Percentiles rank a stretch among this genome's conserved stretches.
Evolutionary conservation across 2,329 filamentous ascomycete species (phyloP).

Genomic region (Pseudocercospora pini-densiflorae): DNA sequence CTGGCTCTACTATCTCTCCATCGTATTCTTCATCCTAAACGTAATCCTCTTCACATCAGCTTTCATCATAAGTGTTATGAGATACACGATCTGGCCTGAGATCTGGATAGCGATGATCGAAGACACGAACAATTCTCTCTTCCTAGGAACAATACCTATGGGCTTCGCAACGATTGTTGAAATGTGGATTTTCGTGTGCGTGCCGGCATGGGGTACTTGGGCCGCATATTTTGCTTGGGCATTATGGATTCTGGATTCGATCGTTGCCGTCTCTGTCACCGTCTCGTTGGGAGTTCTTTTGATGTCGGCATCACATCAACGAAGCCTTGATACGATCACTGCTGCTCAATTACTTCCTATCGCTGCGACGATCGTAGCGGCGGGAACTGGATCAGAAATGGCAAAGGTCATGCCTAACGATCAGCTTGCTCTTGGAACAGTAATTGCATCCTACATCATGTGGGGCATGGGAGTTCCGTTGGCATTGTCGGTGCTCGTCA

Average conservation of each 20-base stretch:
- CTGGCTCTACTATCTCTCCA: slow-evolving; percentile 64
- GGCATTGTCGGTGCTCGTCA: slow-evolving; percentile 65
- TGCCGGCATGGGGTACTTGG: slow-evolving; percentile 46
- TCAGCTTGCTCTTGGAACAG: slow-evolving; percentile 62
- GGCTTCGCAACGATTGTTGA: slow-evolving; percentile 38
- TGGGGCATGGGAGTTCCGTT: slow-evolving; percentile 69
- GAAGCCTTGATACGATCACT: slow-evolving; percentile 61
- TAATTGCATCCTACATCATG: slow-evolving; percentile 69
- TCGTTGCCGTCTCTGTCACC: slow-evolving; percentile 46
- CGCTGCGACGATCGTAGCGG: slow-evolving; percentile 67
- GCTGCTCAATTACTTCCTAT: slow-evolving; percentile 69
- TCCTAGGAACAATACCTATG: slow-evolving; percentile 56
- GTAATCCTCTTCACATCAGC: slow-evolving; percentile 52
- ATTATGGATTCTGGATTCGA: slow-evolving; percentile 55
- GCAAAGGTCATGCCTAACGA: slow-evolving; percentile 61
- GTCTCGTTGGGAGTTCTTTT: slow-evolving; percentile 46
- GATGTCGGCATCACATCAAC: slow-evolving; percentile 25
- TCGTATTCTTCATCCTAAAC: slow-evolving; percentile 66
- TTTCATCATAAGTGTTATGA: slow-evolving; percentile 55
- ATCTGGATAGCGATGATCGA: slow-evolving; percentile 69
- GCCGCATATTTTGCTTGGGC: slow-evolving; percentile 53
- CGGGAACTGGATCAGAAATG: slow-evolving; percentile 65
- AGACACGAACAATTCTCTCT: slow-evolving; percentile 70
- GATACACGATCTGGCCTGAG: slow-evolving; percentile 68
- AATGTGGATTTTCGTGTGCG: slow-evolving; percentile 36